Evolutionary conservation across 2,329 filamentous ascomycete species (phyloP).

Genomic region (Trichoderma semiorbis): DNA sequence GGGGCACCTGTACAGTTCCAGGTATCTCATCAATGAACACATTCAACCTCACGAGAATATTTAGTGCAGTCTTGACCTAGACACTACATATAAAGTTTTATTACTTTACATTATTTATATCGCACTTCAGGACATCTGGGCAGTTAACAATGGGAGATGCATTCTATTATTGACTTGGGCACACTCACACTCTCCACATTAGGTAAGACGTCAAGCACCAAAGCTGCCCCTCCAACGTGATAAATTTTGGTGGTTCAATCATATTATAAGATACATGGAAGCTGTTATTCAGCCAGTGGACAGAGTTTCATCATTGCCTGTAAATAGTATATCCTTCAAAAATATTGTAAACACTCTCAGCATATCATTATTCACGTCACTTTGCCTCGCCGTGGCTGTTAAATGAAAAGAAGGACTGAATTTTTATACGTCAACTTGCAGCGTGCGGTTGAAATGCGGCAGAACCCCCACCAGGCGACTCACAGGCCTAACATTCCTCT

Average conservation of each 20-base stretch:
- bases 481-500: conserved; percentile 1
- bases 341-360: not conserved
- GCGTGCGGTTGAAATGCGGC: not conserved
- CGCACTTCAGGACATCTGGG: not conserved
- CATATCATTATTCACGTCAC: not conserved
- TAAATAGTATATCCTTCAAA: not conserved
- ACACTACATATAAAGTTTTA: not conserved
- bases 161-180: not conserved
- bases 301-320: not conserved
- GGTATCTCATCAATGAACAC: not conserved
- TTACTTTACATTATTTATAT: not conserved
- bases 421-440: not conserved
- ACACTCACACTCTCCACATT: not conserved
- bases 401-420: not conserved
- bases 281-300: not conserved
- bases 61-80: not conserved
- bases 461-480: conserved; percentile 4
- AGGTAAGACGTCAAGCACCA: not conserved
- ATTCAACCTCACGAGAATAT: not conserved
- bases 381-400: not conserved
- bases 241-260: not conserved
- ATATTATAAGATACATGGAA: not conserved
- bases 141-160: not conserved
- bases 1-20: not conserved
- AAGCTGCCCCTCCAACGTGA: not conserved